These are phyloP conservation scores for Fonsecaea pedrosoi DNA, from an alignment of 2,329 filamentous ascomycete genomes.

Conservation along the genomic window DNA sequence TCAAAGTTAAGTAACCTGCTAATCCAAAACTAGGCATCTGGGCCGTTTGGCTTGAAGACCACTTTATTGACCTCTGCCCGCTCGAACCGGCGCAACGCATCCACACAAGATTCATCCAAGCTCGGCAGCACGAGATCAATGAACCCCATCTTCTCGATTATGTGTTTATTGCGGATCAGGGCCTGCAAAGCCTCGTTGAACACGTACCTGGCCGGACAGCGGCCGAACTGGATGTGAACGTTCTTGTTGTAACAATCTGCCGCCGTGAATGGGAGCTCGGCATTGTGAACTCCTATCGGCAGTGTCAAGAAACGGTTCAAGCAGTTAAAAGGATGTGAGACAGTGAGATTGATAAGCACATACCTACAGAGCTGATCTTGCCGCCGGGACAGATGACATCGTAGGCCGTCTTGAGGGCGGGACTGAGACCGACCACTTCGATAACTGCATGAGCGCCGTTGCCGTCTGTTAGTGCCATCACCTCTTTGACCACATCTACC, in stretches of 20 bases:
- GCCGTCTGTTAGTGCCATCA: conserved; percentile 75
- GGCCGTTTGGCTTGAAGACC: conserved; percentile 25
- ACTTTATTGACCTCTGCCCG: conserved; percentile 25
- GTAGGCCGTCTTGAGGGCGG: conserved; percentile 72
- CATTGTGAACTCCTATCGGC: conserved; percentile 74
- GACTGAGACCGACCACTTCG: conserved; percentile 74
- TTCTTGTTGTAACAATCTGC: conserved; percentile 65
- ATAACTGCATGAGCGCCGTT: conserved; percentile 87
- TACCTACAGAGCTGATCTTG: conserved; percentile 55
- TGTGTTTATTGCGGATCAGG: conserved; percentile 18
- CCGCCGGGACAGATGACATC: conserved; percentile 75
- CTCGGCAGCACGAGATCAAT: conserved; percentile 18
- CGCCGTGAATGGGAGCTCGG: conserved; percentile 50
- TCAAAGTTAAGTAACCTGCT: too few relatives aligned
- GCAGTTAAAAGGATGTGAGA: not conserved
- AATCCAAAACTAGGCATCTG: not conserved
- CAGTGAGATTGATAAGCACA: conserved; percentile 56
- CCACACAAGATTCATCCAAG: conserved; percentile 17
- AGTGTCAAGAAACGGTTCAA: not conserved
- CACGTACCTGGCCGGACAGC: conserved; percentile 75
- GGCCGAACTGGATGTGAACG: conserved; percentile 73
- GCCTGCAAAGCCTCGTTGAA: conserved; percentile 50
- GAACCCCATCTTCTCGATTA: conserved; percentile 20
- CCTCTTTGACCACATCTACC: conserved; percentile 55
- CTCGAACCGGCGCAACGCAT: conserved; percentile 23